phyloP scores from a whole-genome alignment of 106 monocot species.

The Platanthera guangdongensis region DNA sequence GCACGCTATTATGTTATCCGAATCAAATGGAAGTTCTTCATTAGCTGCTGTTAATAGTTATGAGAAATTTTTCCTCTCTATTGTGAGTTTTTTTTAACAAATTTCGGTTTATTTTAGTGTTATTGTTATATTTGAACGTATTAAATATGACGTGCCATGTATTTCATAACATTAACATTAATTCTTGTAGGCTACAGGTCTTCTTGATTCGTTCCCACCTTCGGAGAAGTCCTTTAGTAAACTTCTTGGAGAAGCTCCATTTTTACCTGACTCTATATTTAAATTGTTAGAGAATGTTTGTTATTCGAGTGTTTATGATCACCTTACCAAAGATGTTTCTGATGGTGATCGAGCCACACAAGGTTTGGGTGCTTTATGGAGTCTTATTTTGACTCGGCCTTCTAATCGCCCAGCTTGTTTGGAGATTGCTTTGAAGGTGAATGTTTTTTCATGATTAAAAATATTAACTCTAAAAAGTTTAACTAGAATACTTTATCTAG shows the following conservation, averaged over 20 bases:
- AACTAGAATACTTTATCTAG: not conserved
- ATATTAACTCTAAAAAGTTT: not conserved
- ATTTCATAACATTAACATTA: not conserved
- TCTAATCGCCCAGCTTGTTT: constrained; percentile 51
- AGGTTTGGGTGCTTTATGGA: constrained; percentile 91
- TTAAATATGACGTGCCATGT: not conserved
- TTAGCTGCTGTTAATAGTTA: constrained; percentile 36
- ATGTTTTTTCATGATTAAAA: constrained; percentile 1
- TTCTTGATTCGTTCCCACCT: constrained; percentile 71
- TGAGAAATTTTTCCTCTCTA: constrained; percentile 70
- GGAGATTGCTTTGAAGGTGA: constrained; percentile 79
- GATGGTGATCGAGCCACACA: constrained; percentile 90
- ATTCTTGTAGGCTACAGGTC: constrained; percentile 51
- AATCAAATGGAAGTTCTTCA: constrained; percentile 25
- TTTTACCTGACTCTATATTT: constrained; percentile 58
- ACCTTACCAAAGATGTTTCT: constrained; percentile 40
- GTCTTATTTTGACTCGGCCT: constrained; percentile 69
- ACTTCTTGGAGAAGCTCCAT: constrained; percentile 81
- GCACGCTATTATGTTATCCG: constrained; percentile 35
- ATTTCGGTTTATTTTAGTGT: not conserved
- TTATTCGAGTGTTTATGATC: constrained; percentile 29
- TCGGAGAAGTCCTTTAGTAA: constrained; percentile 85
- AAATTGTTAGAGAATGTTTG: constrained; percentile 79
- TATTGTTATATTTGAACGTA: not conserved
- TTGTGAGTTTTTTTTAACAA: constrained; percentile 44